Conservation (phyloP, 225 moss, liverwort and hornwort genomes). For the Straminergon stramineum region DNA sequence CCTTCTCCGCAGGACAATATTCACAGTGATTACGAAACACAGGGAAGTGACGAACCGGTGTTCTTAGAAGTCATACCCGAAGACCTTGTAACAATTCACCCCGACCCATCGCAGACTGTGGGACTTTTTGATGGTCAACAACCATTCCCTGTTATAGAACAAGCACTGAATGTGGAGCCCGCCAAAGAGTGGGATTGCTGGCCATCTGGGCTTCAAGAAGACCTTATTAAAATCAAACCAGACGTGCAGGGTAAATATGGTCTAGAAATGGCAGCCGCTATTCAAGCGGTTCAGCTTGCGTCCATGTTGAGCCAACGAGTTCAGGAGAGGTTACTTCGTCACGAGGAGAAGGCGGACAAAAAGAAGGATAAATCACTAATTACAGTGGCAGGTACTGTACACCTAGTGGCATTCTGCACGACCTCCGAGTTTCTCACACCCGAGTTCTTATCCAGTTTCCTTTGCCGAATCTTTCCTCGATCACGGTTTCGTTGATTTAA, state of each 20-base stretch:
- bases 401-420: neutral
- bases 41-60: conserved; percentile 25
- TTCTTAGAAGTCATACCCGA: conserved; percentile 52
- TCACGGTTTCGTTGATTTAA: neutral
- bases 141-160: conserved; percentile 13
- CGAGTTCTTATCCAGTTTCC: neutral
- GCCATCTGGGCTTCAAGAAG: conserved; percentile 35
- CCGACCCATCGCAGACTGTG: conserved; percentile 35
- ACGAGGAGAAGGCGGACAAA: conserved; percentile 62
- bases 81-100: conserved; percentile 33
- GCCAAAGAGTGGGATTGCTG: conserved; percentile 41
- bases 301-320: conserved; percentile 79
- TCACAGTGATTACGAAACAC: neutral
- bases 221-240: conserved; percentile 30
- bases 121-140: conserved; percentile 40
- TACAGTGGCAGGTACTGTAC: conserved; percentile 74
- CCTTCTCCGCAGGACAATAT: neutral
- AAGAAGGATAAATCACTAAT: conserved; percentile 87
- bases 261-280: conserved; percentile 65
- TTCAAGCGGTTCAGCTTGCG: conserved; percentile 86
- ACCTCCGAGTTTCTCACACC: neutral
- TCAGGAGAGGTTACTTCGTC: conserved; percentile 65
- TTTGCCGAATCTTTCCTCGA: neutral
- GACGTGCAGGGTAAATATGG: conserved; percentile 41
- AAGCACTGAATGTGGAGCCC: conserved; percentile 4